Conservation (phyloP, 1,139 yeast species). For the Diutina scorzettiae region DNA sequence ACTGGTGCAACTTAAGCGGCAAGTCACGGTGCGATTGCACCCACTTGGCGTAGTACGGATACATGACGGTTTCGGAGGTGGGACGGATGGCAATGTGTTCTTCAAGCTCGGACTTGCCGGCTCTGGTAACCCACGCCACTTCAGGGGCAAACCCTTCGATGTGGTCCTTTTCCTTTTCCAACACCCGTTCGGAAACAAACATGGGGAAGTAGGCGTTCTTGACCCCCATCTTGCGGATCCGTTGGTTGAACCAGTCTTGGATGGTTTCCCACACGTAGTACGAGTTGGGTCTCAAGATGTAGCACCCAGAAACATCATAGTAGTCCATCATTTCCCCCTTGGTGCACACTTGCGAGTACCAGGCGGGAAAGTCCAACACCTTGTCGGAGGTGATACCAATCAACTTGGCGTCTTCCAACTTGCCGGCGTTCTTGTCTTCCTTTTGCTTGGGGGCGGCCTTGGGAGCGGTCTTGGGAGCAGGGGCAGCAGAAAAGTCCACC, state of each 20-base stretch:
- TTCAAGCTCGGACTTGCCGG: slow-evolving; percentile 87
- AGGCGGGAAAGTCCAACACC: slow-evolving; percentile 80
- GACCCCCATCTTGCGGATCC: slow-evolving; percentile 82
- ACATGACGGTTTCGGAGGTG: slow-evolving; percentile 98
- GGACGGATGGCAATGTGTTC: slow-evolving; percentile 99
- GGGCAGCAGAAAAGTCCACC: slow-evolving; percentile 44
- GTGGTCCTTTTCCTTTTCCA: slow-evolving; percentile 97
- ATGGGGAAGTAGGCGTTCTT: slow-evolving; percentile 95
- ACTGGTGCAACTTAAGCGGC: slow-evolving; percentile 92
- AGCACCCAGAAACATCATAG: slow-evolving; percentile 98
- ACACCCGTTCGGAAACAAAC: slow-evolving; percentile 87
- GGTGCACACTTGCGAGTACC: slow-evolving; percentile 94
- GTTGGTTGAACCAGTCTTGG: slow-evolving; percentile 72
- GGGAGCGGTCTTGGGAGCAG: slow-evolving; percentile 18
- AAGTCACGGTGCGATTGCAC: slow-evolving; percentile 95
- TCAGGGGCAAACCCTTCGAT: slow-evolving; percentile 99
- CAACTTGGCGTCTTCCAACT: slow-evolving; percentile 78
- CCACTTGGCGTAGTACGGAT: slow-evolving; percentile 99
- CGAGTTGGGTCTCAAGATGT: slow-evolving; percentile 93
- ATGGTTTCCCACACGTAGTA: slow-evolving; percentile 91
- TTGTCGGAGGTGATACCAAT: slow-evolving; percentile 96
- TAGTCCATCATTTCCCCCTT: slow-evolving; percentile 98
- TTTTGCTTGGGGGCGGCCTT: slow-evolving; percentile 12
- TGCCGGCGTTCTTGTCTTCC: slow-evolving; percentile 35
- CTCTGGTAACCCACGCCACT: slow-evolving; percentile 98